phyloP scores from a whole-genome alignment of 1,139 yeast species.

The Nadsonia starkeyi-henricii region DNA sequence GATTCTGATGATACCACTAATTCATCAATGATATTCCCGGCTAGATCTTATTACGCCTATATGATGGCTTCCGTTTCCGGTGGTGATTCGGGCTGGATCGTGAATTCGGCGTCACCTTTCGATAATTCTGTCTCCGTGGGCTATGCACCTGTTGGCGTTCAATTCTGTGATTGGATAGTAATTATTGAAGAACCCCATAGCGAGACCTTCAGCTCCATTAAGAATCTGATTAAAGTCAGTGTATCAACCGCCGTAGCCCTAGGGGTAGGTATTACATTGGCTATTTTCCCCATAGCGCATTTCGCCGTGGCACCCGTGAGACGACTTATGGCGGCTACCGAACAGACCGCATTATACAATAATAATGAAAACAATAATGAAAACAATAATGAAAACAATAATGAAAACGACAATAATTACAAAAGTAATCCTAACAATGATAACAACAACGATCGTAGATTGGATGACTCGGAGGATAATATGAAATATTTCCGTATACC shows the following conservation, averaged over 20 bases:
- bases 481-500: neutral
- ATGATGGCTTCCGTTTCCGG: constrained; percentile 15
- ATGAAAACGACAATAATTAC: no score
- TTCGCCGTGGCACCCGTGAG: constrained; percentile 78
- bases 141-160: constrained; percentile 39
- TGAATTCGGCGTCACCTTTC: constrained; percentile 31
- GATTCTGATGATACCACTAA: constrained; percentile 2
- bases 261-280: no score
- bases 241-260: constrained; percentile 68
- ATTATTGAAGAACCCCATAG: constrained; percentile 50
- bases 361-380: no score
- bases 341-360: constrained; percentile 29
- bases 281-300: constrained; percentile 60
- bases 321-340: constrained; percentile 71
- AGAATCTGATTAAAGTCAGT: constrained; percentile 49
- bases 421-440: no score
- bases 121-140: constrained; percentile 48
- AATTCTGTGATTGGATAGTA: constrained; percentile 54
- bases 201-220: constrained; percentile 50
- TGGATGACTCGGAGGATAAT: no score
- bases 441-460: no score
- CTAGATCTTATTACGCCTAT: no score
- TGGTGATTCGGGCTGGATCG: constrained; percentile 40
- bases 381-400: no score
- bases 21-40: no score